Base-by-base conservation (phyloP, 129 eudicot genomes). In the Kitagawia praeruptora region DNA sequence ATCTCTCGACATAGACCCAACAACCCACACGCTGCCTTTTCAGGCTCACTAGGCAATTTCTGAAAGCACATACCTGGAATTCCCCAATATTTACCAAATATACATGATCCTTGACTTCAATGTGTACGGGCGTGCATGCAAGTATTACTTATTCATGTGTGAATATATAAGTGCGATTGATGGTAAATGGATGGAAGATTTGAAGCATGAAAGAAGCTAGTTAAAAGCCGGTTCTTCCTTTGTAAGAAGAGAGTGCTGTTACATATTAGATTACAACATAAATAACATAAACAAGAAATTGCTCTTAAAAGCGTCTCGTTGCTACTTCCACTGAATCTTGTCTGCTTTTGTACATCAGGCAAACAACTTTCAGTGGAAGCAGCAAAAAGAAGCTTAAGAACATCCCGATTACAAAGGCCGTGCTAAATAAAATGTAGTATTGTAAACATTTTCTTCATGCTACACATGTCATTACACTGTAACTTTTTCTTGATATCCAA, bases 301-400 rank as follows among this genome's bases (percentile, higher is more conserved):
- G 75, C 86, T 81, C 89, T 83, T 87, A 81, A 88, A 86, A 92
- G 97, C 93, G 87, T 93, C 93, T 87, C 98, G 86, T 93, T 93
- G 98, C 97, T 85, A 92, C 98, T 89, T 91, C 98, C 93, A 89
- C 98, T 93, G 85, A 87, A 85, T 79, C 70, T 91, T 87, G 84
- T 84, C 69, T 47, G 86, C 83, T 74, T 51, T 61, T 61, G n/a
- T 44, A 73, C 18, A 37, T 28, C 4, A 78, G 87, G 95, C 94
- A 82, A 88, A 87, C 89, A 89, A 91, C 86, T 86, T 88, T 88
- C 84, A 93, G 98, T 89, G 91, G 98, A 91, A 91, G 97, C 97
- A 91, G 96, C 98, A 93, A 93, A 93, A 93, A 89, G 97, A 91
- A 91, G 96, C 98, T 87, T 85, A 87, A 87, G 89, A 87, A 81